These are phyloP conservation scores for Onygenales sp. DNA, from an alignment of 2,329 filamentous ascomycete genomes.

Conservation along the genomic window DNA sequence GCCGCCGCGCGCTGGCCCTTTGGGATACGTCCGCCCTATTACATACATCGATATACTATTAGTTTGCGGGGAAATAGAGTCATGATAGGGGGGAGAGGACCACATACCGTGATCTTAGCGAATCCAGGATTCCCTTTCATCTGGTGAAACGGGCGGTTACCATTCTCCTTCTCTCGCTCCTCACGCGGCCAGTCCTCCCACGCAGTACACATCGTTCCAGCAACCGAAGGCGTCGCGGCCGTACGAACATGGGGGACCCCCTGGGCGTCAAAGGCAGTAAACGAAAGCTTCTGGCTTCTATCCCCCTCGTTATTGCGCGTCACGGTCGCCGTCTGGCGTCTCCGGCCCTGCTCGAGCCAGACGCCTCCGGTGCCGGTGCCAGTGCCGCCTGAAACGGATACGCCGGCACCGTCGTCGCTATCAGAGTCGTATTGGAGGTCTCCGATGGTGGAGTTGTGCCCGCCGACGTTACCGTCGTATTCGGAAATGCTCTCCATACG, in stretches of 20 bases:
- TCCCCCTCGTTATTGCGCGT: constrained; percentile 1
- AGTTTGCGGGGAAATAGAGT: too few relatives aligned
- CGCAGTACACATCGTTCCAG: constrained; percentile 9
- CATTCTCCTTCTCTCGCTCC: neutral
- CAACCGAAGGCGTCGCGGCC: constrained; percentile 3
- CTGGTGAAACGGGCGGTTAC: neutral
- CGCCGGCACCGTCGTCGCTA: constrained; percentile 11
- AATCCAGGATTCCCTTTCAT: neutral
- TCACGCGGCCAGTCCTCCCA: constrained; percentile 12
- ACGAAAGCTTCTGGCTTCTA: constrained; percentile 6
- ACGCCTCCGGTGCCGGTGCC: constrained; percentile 13
- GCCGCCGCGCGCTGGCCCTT: constrained; percentile 13
- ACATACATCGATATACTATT: too few relatives aligned
- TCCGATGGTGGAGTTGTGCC: neutral
- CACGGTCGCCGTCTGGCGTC: neutral
- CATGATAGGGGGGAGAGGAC: neutral
- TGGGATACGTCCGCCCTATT: constrained; percentile 14
- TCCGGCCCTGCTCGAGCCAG: constrained; percentile 10
- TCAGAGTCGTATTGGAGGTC: neutral
- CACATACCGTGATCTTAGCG: neutral
- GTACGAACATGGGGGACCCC: constrained; percentile 12
- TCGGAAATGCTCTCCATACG: neutral
- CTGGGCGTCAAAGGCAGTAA: constrained; percentile 15
- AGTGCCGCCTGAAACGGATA: constrained; percentile 4
- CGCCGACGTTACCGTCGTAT: neutral